Evolutionary conservation across 495 filamentous ascomycete genomes (phyloP).

Genomic region (Chaetomidium leptoderma): DNA sequence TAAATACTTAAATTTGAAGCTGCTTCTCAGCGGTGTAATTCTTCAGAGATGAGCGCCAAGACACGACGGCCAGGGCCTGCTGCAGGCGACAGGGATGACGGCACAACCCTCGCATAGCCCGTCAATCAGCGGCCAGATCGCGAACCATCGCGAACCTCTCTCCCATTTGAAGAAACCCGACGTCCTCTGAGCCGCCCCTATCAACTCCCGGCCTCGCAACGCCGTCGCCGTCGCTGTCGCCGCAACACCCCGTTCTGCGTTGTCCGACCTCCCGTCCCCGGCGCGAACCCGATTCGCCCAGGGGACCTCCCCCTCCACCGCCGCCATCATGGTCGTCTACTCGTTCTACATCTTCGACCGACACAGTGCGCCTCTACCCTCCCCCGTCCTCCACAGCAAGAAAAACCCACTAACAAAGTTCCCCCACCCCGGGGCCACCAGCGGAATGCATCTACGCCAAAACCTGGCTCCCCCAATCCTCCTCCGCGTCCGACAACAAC

Average conservation of each 20-base stretch:
- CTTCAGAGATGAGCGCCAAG: neutral
- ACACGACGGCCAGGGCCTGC: no score
- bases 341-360: conserved; percentile 99
- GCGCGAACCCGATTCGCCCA: conserved; percentile 15
- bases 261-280: conserved; percentile 8
- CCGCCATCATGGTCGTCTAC: conserved; percentile 85
- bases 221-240: neutral
- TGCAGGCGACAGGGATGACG: neutral
- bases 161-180: conserved; percentile 13
- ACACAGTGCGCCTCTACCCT: conserved; percentile 65
- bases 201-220: neutral
- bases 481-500: conserved; percentile 22
- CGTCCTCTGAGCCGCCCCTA: neutral
- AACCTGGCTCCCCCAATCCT: conserved; percentile 40
- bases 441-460: conserved; percentile 98
- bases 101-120: neutral
- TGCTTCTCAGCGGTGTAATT: no score
- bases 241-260: neutral
- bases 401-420: conserved; percentile 13
- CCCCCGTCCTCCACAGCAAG: neutral
- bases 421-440: conserved; percentile 16
- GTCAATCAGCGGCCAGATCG: conserved; percentile 5
- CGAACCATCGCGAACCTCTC: neutral
- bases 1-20: no score
- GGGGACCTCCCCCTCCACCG: conserved; percentile 8